Evolutionary conservation across 225 moss, liverwort and hornwort species (phyloP), one percentile per base, ranked within the genome.

Genomic region (Ulota crispa): DNA sequence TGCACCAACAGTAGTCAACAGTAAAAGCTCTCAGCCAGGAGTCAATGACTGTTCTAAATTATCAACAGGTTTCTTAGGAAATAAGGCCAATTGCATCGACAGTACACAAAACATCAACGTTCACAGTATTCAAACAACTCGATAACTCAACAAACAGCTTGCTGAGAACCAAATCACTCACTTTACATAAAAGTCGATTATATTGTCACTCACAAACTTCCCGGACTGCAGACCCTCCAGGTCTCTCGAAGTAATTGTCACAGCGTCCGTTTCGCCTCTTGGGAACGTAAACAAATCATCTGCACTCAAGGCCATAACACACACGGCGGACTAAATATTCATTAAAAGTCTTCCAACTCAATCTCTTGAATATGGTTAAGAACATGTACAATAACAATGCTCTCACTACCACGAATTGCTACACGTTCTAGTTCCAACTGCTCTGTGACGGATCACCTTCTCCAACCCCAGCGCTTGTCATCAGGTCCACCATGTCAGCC

Each of bases 111-210:
- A 34, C 34, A 34, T 34, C 34, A 34, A 34, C 34, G 34, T 34
- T 5, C 34, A 34, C 4, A 5, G 34, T 5, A 5, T 34, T 34
- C 34, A 5, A 34, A 34, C 34, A 34, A 5, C 5, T 34, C 34
- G 34, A 34, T 34, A 34, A 34, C 34, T 34, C 34, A 34, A 5
- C 4, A 34, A 34, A 34, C 34, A 34, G 5, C 34, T n/a, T n/a
- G n/a, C n/a, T n/a, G n/a, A n/a, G n/a, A n/a, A 34, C 34, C 4
- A 5, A 5, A 4, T 3, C 34, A 62, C 77, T 50, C 27, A 82
- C 76, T 36, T 36, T 2, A 76, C 0, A 7, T 82, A 76, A 8
- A 76, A 82, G 76, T 82, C 76, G 4, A 76, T 15, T 1, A 52
- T 11, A 4, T 70, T 62, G 1, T 70, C 32, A 13, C 27, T 41